Conservation (phyloP, 1,284 basidiomycete genomes). For the Heterobasidion annosum region DNA sequence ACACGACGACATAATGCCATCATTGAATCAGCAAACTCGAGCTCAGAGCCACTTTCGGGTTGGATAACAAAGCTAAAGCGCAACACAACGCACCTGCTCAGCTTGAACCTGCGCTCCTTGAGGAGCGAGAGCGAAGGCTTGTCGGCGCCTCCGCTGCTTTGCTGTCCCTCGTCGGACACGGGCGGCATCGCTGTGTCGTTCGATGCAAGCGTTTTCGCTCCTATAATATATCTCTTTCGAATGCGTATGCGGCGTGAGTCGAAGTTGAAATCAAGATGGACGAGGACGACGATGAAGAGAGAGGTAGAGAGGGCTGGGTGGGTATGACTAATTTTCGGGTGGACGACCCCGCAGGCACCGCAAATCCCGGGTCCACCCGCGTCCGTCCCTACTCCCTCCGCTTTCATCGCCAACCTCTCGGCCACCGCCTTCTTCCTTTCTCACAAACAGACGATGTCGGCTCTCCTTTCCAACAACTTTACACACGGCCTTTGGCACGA, state of each 20-base stretch:
- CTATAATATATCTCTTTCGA: too few species aligned
- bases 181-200: constrained; percentile 2
- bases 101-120: constrained; percentile 75
- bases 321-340: not conserved
- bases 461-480: too few species aligned
- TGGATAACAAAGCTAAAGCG: constrained; percentile 1
- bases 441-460: too few species aligned
- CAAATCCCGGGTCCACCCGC: too few species aligned
- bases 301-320: not conserved
- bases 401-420: too few species aligned
- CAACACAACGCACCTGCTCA: constrained; percentile 54
- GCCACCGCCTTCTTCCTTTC: too few species aligned
- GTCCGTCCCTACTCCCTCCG: too few species aligned
- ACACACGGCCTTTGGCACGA: too few species aligned
- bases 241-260: not conserved
- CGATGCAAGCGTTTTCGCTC: not conserved
- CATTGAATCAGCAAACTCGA: too few species aligned
- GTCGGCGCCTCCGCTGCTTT: not conserved
- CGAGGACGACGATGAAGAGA: not conserved
- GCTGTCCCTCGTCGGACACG: not conserved
- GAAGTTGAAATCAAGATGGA: not conserved
- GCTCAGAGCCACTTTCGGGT: constrained; percentile 5
- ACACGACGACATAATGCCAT: too few species aligned
- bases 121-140: constrained; percentile 28
- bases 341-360: too few species aligned